phyloP scores from a whole-genome alignment of 352 stramenopile genomes.

The Globisporangium cylindrosporum region DNA sequence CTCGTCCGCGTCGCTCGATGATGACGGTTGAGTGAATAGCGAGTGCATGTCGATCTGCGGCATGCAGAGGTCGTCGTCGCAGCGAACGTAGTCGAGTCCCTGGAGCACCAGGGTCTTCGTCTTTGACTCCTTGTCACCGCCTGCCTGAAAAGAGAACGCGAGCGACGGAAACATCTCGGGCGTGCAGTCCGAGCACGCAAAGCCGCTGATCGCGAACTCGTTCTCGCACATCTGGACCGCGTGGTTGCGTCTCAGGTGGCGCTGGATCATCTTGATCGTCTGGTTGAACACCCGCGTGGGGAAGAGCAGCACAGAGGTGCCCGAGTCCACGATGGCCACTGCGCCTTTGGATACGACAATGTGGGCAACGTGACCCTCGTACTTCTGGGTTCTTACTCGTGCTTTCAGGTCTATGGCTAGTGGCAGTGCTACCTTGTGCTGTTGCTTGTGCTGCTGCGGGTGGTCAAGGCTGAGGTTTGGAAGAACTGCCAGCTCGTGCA shows the following conservation, averaged over 20 bases:
- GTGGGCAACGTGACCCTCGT: neutral
- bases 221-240: conserved; percentile 24
- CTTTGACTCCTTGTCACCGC: neutral
- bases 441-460: neutral
- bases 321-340: conserved; percentile 62
- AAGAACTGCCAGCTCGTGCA: conserved; percentile 34
- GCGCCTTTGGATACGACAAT: conserved; percentile 11
- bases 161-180: conserved; percentile 54
- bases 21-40: conserved; percentile 23
- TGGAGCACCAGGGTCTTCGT: conserved; percentile 41
- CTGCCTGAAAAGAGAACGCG: conserved; percentile 35
- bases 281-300: conserved; percentile 37
- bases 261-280: conserved; percentile 35
- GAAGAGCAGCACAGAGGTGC: conserved; percentile 63
- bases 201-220: conserved; percentile 35
- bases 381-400: neutral
- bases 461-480: neutral
- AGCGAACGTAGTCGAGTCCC: conserved; percentile 61
- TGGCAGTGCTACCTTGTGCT: neutral
- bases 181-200: conserved; percentile 39
- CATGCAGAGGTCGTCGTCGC: conserved; percentile 46
- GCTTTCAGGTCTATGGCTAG: neutral
- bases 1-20: conserved; percentile 10
- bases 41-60: conserved; percentile 57
- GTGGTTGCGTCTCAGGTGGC: conserved; percentile 29